Conservation (phyloP, 768 basidiomycete species). For the Russula foetens region DNA sequence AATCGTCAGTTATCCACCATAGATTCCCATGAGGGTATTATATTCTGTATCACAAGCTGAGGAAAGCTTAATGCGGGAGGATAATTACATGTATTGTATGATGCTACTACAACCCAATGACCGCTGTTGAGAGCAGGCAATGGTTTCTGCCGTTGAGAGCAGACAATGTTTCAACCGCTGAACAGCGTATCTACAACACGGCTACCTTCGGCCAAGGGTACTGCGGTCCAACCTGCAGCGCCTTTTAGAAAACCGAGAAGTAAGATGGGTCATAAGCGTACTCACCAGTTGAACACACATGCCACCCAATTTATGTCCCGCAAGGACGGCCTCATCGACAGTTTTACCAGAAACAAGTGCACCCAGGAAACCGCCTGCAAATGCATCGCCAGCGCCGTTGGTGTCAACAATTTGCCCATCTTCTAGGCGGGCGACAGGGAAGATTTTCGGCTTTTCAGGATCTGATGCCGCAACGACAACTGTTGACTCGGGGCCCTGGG, state of each 20-base stretch:
- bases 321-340: conserved; percentile 68
- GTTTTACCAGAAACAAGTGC: conserved; percentile 73
- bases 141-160: conserved; percentile 33
- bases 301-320: conserved; percentile 78
- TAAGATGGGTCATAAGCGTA: not conserved
- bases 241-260: not conserved
- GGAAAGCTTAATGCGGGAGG: conserved; percentile 27
- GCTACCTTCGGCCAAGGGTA: conserved; percentile 49
- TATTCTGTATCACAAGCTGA: conserved; percentile 29
- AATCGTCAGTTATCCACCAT: not conserved
- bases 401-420: conserved; percentile 82
- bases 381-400: conserved; percentile 96
- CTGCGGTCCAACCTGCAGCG: conserved; percentile 43
- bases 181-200: conserved; percentile 27
- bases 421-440: conserved; percentile 47
- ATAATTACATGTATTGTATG: conserved; percentile 19
- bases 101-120: conserved; percentile 9
- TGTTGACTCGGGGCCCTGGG: conserved; percentile 79
- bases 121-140: conserved; percentile 35
- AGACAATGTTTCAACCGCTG: conserved; percentile 16
- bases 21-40: conserved; percentile 11
- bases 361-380: conserved; percentile 93
- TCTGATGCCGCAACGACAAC: conserved; percentile 58
- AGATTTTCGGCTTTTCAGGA: conserved; percentile 47
- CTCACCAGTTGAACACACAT: conserved; percentile 79